A percentile compares a stretch with the other conserved stretches of the same genome.
These are phyloP conservation scores for Phyllosticta ampelicida DNA, from an alignment of 2,329 filamentous ascomycete genomes.

Conservation along the genomic window DNA sequence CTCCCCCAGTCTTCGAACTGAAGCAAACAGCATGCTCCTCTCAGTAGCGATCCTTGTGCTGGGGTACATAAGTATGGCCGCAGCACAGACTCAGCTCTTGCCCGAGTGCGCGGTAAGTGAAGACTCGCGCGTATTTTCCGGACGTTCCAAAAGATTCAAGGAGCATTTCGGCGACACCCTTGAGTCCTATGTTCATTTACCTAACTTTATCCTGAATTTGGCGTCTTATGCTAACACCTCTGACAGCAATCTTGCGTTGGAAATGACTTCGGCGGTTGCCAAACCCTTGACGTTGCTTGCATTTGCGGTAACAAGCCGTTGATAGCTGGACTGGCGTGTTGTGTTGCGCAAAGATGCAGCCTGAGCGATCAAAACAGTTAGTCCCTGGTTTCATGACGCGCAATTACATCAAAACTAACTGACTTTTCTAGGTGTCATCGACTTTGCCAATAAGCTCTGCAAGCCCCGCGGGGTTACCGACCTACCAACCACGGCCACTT, in stretches of 20 bases:
- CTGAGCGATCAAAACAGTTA: conserved; percentile 24
- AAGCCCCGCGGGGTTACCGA: conserved; percentile 25
- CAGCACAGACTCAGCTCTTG: conserved; percentile 17
- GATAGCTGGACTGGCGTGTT: conserved; percentile 31
- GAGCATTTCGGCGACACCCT: background rate
- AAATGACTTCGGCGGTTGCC: conserved; percentile 27
- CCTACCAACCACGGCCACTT: conserved; percentile 29
- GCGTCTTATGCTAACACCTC: background rate
- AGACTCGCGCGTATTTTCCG: background rate
- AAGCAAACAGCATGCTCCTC: conserved; percentile 17
- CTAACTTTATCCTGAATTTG: background rate
- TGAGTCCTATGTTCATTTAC: background rate
- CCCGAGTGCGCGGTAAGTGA: conserved; percentile 21
- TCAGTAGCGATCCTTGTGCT: conserved; percentile 14
- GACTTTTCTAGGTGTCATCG: conserved; percentile 26
- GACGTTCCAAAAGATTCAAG: background rate
- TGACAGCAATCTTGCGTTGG: conserved; percentile 27
- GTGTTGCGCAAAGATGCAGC: conserved; percentile 27
- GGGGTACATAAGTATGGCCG: conserved; percentile 16
- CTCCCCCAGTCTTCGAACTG: background rate
- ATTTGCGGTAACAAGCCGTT: conserved; percentile 30
- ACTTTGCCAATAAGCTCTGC: conserved; percentile 33
- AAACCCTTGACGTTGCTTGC: conserved; percentile 29
- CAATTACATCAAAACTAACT: background rate
- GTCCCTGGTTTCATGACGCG: conserved; percentile 5